Percentiles rank a stretch among this genome's conserved stretches.
phyloP scores from a whole-genome alignment of 2,329 filamentous ascomycete species.

The Cryphonectria radicalis region DNA sequence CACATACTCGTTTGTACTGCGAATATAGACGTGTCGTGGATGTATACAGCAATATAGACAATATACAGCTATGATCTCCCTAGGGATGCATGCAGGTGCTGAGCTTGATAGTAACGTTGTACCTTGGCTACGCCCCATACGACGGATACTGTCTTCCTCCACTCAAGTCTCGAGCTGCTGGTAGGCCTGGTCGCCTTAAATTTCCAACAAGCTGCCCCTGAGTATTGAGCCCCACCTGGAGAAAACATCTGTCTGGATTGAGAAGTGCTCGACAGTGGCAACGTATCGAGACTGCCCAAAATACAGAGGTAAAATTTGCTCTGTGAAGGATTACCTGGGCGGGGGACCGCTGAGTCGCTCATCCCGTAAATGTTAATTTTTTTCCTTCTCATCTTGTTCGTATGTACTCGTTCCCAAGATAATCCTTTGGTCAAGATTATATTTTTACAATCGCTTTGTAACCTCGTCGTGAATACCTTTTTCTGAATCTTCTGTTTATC shows the following conservation, averaged over 20 bases:
- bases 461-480: neutral
- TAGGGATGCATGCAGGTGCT: neutral
- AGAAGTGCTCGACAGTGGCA: constrained; percentile 12
- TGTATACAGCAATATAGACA: neutral
- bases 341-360: neutral
- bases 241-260: neutral
- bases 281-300: neutral
- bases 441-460: neutral
- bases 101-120: neutral
- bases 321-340: neutral
- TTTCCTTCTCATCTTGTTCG: no score
- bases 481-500: neutral
- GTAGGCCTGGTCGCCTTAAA: neutral
- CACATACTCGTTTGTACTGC: neutral
- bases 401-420: neutral
- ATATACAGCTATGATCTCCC: neutral
- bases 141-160: neutral
- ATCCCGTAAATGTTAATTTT: neutral
- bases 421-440: no score
- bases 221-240: constrained; percentile 3
- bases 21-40: neutral
- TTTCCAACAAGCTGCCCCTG: neutral
- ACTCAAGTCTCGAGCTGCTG: neutral
- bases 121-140: neutral
- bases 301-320: neutral